Evolutionary conservation across 306 rosid genomes (phyloP), one percentile per base, ranked within the genome.

Genomic region (Quercus rubra): DNA sequence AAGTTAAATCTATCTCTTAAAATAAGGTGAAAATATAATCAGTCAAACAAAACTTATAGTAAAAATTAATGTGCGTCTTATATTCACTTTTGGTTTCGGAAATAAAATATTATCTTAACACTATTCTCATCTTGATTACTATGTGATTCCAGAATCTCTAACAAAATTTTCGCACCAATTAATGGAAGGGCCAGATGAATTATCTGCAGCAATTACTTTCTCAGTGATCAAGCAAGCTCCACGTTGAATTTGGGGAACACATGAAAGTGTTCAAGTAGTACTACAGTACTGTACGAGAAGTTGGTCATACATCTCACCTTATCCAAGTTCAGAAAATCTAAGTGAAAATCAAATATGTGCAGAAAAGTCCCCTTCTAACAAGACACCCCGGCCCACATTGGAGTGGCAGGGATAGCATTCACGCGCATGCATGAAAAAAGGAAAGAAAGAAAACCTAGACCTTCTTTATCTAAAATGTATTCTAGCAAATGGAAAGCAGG

Each of bases 391-490:
- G 61, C 58, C 75, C 75, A 74, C 57, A 21, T 35, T 68, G 41
- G 21, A 64, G 49, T 20, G 49, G 84, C 71, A 69, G 27, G 74
- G 75, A 68, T 49, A 27, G 74, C 73, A 27, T 59, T 73, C 19
- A 21, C 77, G 74, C 75, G 79, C 79, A 74, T 82, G 82, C 81
- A 71, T 6, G 17, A 18, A 54, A 10, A 71, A 63, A 77, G 15
- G 17, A 12, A 38, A 3, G 63, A 71, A 77, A 27, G 19, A 64
- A 56, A n/a, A 10, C 72, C 52, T 75, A 4, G n/a, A 10, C 38
- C 41, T 41, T 71, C 58, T 64, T 46, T 56, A 56, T 80, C 41
- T 35, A 2, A n/a, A n/a, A n/a, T 52, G 7, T 68, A 30, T 64
- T 9, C 2, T 59, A 25, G 31, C 6, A 9, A 13, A 23, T 59